Evolutionary conservation across 257 asterid species (phyloP).

Genomic region (Gentiana straminea): DNA sequence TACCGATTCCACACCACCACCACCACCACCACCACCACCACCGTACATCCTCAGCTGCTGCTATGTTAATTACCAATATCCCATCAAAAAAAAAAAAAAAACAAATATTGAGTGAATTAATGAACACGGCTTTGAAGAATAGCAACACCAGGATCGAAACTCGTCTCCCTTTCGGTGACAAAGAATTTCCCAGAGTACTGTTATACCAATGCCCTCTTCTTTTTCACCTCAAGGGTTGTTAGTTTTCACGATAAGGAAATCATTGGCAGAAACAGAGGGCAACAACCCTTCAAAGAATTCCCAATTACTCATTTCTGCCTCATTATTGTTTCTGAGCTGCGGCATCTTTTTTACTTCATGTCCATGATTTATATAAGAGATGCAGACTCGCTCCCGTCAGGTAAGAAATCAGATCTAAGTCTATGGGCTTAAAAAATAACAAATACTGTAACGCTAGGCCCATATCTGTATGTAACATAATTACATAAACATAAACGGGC

Average conservation of each 20-base stretch:
- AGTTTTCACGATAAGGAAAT: background rate
- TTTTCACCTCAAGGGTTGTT: constrained; percentile 1
- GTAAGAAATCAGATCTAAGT: too few species aligned
- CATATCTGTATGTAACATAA: too few species aligned
- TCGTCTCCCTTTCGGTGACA: background rate
- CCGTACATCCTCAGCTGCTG: too few species aligned
- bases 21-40: too few species aligned
- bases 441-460: too few species aligned
- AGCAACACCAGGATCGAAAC: background rate
- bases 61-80: too few species aligned
- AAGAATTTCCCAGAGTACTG: background rate
- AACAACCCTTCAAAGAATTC: constrained; percentile 16
- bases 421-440: too few species aligned
- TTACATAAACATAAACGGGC: too few species aligned
- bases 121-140: background rate
- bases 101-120: background rate
- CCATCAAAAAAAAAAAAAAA: background rate
- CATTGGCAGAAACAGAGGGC: constrained; percentile 14
- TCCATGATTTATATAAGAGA: too few species aligned
- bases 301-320: constrained; percentile 11
- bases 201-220: too few species aligned
- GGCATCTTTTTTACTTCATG: background rate
- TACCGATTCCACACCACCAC: too few species aligned
- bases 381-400: too few species aligned
- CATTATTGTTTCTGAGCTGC: constrained; percentile 15